These are phyloP conservation scores for Marchantia paleacea DNA, from an alignment of 225 moss, liverwort and hornwort species.

Conservation along the genomic window DNA sequence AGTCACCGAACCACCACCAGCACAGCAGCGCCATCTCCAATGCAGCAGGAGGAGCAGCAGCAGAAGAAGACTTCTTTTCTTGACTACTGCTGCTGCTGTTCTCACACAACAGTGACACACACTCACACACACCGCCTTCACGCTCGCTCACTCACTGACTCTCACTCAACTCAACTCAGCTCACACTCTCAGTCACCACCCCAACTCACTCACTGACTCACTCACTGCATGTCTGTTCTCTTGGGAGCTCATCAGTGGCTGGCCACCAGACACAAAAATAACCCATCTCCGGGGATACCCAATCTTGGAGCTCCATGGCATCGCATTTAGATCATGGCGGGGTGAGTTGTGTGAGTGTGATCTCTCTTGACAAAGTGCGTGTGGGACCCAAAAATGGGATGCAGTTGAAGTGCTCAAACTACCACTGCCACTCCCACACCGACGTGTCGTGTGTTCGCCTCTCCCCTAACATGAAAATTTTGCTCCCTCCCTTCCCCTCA, in stretches of 20 bases:
- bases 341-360: slow-evolving; percentile 11
- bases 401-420: not conserved
- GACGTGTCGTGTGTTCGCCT: slow-evolving; percentile 10
- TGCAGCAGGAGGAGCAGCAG: not conserved
- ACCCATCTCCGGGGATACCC: not conserved
- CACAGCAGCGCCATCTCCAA: not conserved
- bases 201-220: not conserved
- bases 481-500: not conserved
- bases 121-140: too few species aligned
- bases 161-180: slow-evolving; percentile 1
- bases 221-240: slow-evolving; percentile 12
- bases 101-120: not conserved
- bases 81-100: slow-evolving; percentile 4
- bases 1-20: slow-evolving; percentile 1
- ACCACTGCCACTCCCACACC: not conserved
- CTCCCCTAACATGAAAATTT: slow-evolving; percentile 2
- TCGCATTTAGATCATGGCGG: slow-evolving; percentile 4
- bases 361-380: not conserved
- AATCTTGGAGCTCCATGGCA: slow-evolving; percentile 9
- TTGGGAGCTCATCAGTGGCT: slow-evolving; percentile 3
- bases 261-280: slow-evolving; percentile 12
- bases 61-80: not conserved
- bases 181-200: not conserved
- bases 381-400: slow-evolving; percentile 9
- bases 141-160: too few species aligned